Conservation (phyloP, 2,329 filamentous ascomycete species). For the Scolecobasidium constrictum region DNA sequence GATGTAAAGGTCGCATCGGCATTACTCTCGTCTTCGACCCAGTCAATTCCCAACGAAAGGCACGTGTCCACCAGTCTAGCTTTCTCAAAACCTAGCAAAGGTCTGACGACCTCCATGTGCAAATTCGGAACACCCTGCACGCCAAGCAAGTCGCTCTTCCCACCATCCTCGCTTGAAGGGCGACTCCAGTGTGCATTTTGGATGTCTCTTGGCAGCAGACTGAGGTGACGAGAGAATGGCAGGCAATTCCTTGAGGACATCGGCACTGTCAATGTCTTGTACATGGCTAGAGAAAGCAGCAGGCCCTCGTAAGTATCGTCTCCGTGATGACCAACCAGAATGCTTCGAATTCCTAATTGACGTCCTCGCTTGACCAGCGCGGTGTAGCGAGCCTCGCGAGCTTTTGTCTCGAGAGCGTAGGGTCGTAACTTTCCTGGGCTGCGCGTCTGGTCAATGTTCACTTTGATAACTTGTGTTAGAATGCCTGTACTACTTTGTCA, state of each 20-base stretch:
- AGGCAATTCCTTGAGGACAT: neutral
- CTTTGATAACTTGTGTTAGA: too few relatives aligned
- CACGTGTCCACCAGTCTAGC: slow-evolving; percentile 66
- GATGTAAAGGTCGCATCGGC: slow-evolving; percentile 61
- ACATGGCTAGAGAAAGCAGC: too few relatives aligned
- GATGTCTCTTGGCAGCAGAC: neutral
- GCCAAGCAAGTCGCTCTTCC: neutral
- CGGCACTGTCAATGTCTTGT: neutral
- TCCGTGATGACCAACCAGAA: slow-evolving; percentile 76
- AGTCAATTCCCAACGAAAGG: slow-evolving; percentile 51
- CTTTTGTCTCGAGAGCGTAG: slow-evolving; percentile 63
- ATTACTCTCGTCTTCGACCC: slow-evolving; percentile 84
- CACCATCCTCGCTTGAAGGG: neutral
- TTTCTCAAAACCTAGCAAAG: slow-evolving; percentile 62
- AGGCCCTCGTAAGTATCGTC: slow-evolving; percentile 94
- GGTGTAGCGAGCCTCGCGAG: slow-evolving; percentile 64
- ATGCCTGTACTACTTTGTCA: neutral
- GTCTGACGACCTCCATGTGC: slow-evolving; percentile 57
- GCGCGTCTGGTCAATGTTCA: too few relatives aligned
- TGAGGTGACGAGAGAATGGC: neutral
- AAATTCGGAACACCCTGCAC: slow-evolving; percentile 44
- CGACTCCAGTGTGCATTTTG: neutral
- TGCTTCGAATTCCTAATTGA: slow-evolving; percentile 38
- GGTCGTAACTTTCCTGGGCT: too few relatives aligned
- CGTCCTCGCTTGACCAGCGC: slow-evolving; percentile 53